These are phyloP conservation scores for Saraca asoca DNA, from an alignment of 331 rosid species.

Conservation along the genomic window DNA sequence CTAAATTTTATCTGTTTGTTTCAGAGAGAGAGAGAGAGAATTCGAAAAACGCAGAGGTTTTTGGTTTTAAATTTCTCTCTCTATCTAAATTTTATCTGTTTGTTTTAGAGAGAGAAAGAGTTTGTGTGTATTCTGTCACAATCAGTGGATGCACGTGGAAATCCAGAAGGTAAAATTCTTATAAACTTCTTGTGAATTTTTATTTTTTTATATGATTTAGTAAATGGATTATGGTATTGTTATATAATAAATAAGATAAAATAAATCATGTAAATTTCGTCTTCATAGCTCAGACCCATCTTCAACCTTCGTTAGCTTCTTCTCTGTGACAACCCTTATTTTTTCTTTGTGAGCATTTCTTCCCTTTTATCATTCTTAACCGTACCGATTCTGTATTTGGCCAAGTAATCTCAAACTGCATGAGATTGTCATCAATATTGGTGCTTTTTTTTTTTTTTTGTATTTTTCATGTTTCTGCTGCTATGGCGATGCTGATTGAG, in stretches of 20 bases:
- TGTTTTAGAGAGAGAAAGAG: slow-evolving; percentile 26
- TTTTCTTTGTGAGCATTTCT: slow-evolving; percentile 58
- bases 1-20: too few relatives aligned
- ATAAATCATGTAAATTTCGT: slow-evolving; percentile 23
- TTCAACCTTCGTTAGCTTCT: slow-evolving; percentile 55
- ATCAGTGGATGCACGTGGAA: slow-evolving; percentile 65
- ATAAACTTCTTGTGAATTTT: slow-evolving; percentile 36
- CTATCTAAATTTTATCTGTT: slow-evolving; percentile 30
- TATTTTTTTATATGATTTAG: slow-evolving; percentile 24
- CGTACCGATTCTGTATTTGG: slow-evolving; percentile 27
- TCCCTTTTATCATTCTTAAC: slow-evolving; percentile 20
- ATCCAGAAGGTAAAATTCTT: slow-evolving; percentile 53
- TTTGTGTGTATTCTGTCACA: slow-evolving; percentile 43
- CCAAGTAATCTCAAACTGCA: slow-evolving; percentile 40
- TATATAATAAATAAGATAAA: slow-evolving; percentile 29
- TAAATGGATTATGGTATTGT: slow-evolving; percentile 37
- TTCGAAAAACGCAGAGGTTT: background rate
- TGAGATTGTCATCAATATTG: slow-evolving; percentile 40
- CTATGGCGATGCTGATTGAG: slow-evolving; percentile 37
- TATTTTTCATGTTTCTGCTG: slow-evolving; percentile 33
- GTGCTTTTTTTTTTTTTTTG: slow-evolving; percentile 15
- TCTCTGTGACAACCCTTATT: slow-evolving; percentile 46
- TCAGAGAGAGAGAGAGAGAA: background rate
- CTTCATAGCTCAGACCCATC: slow-evolving; percentile 38
- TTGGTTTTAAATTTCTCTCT: background rate